Base-by-base conservation (phyloP, 768 basidiomycete species). In the Stropharia rugosoannulata region DNA sequence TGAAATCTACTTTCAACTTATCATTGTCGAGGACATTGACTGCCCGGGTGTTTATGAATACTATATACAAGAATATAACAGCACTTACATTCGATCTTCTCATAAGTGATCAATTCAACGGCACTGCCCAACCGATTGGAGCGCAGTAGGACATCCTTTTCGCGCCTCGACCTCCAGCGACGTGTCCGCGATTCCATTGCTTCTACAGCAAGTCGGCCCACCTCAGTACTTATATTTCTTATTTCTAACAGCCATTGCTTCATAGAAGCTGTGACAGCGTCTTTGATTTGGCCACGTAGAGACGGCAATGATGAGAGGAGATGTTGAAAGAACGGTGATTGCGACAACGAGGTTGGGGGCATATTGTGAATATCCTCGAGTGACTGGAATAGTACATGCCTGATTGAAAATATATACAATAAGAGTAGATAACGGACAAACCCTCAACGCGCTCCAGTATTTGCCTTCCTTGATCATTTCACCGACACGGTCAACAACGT, bases 241-340 rank as follows among this genome's bases (percentile, higher is more conserved):
- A 98, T 94, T 64, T 98, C 95, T 46, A 97, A 82, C 25, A 99
- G 74, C 97, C 97, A 99, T 60, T 96, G 89, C 66, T 98, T 98
- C 77, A 92, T 89, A 4, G 94, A 93, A 0, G 93, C 93, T 3
- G 93, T 95, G 4, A 98, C 96, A 0, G 93, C 89, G 64, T 91
- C 91, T 70, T 94, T 93, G 66, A 99, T 92, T 64, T 95, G 92
- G 15, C 78, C 75, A 5, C 95, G 88, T 41, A 95, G 77, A 1
- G 95, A 95, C 3, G 97, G 97, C 41, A 99, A 73, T 1, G 96
- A 96, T 2, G 90, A 90, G 15, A 98, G 75, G 59, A 99, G 80
- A 75, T 97, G 87, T 54, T 91, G 89, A 65, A 93, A 96, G 70
- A 99, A 87, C 2, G 91, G 94, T 12, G 95, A 96, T 69, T 93